Base-by-base conservation (phyloP, 164 flowering plant species). In the Echeveria elegans region DNA sequence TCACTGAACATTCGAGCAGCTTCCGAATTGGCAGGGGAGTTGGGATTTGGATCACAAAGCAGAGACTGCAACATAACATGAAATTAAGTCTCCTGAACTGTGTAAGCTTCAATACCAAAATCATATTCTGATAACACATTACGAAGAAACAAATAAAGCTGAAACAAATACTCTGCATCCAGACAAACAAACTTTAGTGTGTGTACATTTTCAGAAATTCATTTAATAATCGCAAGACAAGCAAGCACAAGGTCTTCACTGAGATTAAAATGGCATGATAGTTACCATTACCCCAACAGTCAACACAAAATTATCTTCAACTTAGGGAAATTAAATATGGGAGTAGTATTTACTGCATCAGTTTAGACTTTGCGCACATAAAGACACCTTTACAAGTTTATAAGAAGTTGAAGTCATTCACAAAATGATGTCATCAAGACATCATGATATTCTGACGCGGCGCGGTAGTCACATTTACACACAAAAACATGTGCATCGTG, bases 11-110 rank as follows among this genome's bases (percentile, higher is more conserved):
- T 86, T 52, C 93, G 76, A 38, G 94, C 96, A 36, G 96, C 96
- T 74, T 90, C 97, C 7, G 97, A 88, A 75, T 88, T 90, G 43
- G 97, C 97, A 64, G 97, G 97, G 11, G 97, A 90, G 67, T 90
- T 86, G 19, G 97, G 97, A 71, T 90, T 90, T 32, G 97, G 97
- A 32, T 90, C 97, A 65, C 90, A 90, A 11, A 90, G 88, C 74
- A 90, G 70, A 15, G 97, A 90, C 92, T 85, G 85, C 75, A 75
- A 72, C 2, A 63, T 2, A 64, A 8, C 31, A 9, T 45, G 30
- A 53, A 24, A 23, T 50, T 45, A 30, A 62, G 36, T 21, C 2
- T 14, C 19, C 50, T 16, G 16, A 45, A 45, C 50, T n/a, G 4
- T 45, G 18, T 18, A 45, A 15, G 50, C 18, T 18, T 45, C 1